Evolutionary conservation across 176 grass and related monocot genomes (phyloP), one percentile per base, ranked within the genome.

Genomic region (Musa acuminata): DNA sequence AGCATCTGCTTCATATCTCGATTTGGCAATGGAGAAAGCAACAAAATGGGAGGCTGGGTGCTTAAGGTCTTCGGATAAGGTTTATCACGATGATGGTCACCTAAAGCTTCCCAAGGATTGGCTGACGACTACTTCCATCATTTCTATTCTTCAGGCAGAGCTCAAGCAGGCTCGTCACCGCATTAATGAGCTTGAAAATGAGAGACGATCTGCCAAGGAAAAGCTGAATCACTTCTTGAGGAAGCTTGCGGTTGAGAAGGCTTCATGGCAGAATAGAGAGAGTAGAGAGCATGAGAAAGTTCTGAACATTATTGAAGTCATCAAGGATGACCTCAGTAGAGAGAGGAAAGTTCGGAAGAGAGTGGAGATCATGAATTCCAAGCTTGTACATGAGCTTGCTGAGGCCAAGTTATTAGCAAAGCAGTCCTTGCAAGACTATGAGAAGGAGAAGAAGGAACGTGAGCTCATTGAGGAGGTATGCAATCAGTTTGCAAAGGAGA

Each of bases 131-230:
- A 9, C 67, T 49, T 20, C 67, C n/a, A 9, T 23, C 7, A 49
- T 69, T 69, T 69, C 27, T n/a, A 13, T 9, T 69, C 35, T 69
- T 69, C 67, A n/a, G 35, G 13, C 67, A n/a, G 67, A 69, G 67
- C 67, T 69, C 2, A 16, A 69, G 35, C 67, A 69, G 35, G 27
- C 67, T 50, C 67, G 23, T 69, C 50, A 50, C 67, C 10, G 16
- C 29, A n/a, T 69, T 50, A 16, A 49, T 35, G 49, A 50, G 35
- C 67, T 69, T 13, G 16, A 69, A 49, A 69, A 69, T 69, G 67
- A 69, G 29, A 50, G 14, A n/a, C 16, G 1, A 23, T 49, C 29
- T 8, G 1, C 67, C 67, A 50, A 69, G 29, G 49, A 49, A 49
- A 69, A 69, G 35, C 29, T 69, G 14, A 11, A 69, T n/a, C 67